These are phyloP conservation scores for Hyphopichia homilentoma DNA, from an alignment of 805 yeast species.

Conservation along the genomic window DNA sequence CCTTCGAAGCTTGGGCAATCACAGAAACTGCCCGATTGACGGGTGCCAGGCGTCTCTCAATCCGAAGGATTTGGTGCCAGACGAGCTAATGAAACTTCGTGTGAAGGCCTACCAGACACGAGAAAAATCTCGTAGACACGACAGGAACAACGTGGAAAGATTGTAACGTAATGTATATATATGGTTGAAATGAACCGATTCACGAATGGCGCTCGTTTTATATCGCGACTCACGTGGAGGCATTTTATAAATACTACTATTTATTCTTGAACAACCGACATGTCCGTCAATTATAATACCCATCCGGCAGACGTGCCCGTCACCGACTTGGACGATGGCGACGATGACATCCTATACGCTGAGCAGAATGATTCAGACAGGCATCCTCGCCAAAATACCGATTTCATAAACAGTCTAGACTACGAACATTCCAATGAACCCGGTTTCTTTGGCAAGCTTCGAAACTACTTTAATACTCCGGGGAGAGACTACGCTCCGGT, in stretches of 20 bases:
- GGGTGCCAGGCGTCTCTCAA: conserved; percentile 45
- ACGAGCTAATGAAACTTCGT: conserved; percentile 53
- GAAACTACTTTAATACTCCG: background rate
- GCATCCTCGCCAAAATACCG: conserved; percentile 3
- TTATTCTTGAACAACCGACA: conserved; percentile 6
- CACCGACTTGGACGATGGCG: conserved; percentile 48
- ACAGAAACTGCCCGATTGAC: conserved; percentile 51
- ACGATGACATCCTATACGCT: conserved; percentile 28
- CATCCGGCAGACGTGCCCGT: conserved; percentile 53
- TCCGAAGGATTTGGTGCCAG: conserved; percentile 37
- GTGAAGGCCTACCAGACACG: conserved; percentile 34
- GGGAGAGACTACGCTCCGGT: background rate
- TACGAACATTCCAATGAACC: conserved; percentile 13
- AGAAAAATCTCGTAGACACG: conserved; percentile 8
- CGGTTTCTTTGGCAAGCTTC: conserved; percentile 2
- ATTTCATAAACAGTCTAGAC: conserved; percentile 20
- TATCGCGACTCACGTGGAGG: too few species aligned
- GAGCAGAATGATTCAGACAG: conserved; percentile 9
- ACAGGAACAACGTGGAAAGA: conserved; percentile 3
- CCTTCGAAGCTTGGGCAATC: conserved; percentile 22
- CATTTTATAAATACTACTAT: background rate
- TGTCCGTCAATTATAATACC: conserved; percentile 17
- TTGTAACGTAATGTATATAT: background rate
- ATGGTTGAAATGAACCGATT: too few species aligned
- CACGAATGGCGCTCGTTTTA: too few species aligned